Evolutionary conservation across 805 yeast species (phyloP), one percentile per base, ranked within the genome.

Genomic region (Suhomyces xylopsoci): DNA sequence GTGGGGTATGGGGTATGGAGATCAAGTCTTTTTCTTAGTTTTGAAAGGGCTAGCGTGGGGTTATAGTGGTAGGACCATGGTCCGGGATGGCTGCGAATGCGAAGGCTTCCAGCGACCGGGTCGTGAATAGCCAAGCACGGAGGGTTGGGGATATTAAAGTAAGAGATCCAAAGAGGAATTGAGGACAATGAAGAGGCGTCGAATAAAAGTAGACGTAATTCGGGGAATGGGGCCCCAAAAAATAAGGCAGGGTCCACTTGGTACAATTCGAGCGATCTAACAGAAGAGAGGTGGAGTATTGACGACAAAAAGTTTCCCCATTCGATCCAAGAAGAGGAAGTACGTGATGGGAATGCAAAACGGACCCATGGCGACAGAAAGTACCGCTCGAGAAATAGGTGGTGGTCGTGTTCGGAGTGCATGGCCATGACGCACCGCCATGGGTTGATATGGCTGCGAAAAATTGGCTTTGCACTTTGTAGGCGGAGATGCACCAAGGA

Each of bases 401-500:
- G 42, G 24, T 38, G 42, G 22, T 38, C 42, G 22, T 8, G 22
- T 19, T 38, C 24, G 42, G 24, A 17, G 24, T 38, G 42, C 42
- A 38, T 38, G 42, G 42, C 24, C 24, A 19, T 5, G 24, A 19
- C 24, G 9, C 42, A 17, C 14, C 20, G 42, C 42, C 42, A 38
- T 38, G 42, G 42, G 22, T 38, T 38, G 19, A 38, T 38, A 38
- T 38, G 42, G 42, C 42, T 38, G 42, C 42, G 42, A 38, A 38
- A 38, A 9, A 38, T 38, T 19, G 22, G 42, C 0, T 38, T 38
- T 38, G 42, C 42, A 10, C 42, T 38, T 7, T 17, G 42, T 17
- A 38, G 22, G 24, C 42, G 20, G 17, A 38, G 42, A 19, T 17
- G 42, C 42, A 38, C n/a, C 24, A 38, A 38, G 4, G 42, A 38